phyloP scores from a whole-genome alignment of 208 protist species.

The Wallacemonas collosoma region DNA sequence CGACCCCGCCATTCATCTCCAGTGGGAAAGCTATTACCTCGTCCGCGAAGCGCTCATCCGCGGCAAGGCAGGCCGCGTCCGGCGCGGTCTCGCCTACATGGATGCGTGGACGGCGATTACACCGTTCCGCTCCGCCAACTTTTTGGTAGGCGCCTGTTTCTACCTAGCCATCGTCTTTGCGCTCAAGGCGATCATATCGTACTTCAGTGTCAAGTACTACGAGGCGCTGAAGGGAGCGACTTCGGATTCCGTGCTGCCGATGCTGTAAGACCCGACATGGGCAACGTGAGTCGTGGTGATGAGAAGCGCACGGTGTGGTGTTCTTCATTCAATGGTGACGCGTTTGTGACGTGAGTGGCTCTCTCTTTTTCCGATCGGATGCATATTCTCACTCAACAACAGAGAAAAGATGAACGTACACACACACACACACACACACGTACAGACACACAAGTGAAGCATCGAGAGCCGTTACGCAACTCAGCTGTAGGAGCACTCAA shows the following conservation, averaged over 20 bases:
- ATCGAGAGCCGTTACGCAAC: too few species aligned
- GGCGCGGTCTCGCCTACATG: constrained; percentile 66
- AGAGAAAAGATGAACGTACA: too few species aligned
- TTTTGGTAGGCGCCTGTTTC: constrained; percentile 45
- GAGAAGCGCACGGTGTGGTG: not conserved
- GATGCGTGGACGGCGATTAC: constrained; percentile 85
- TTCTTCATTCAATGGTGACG: not conserved
- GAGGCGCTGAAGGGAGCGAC: constrained; percentile 20
- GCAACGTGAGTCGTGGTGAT: too few species aligned
- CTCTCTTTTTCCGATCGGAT: too few species aligned
- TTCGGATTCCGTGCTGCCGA: constrained; percentile 14
- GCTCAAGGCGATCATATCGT: constrained; percentile 51
- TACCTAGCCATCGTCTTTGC: constrained; percentile 59
- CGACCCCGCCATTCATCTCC: constrained; percentile 61
- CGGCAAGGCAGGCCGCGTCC: constrained; percentile 63
- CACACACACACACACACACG: too few species aligned
- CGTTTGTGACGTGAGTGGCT: too few species aligned
- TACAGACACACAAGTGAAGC: too few species aligned
- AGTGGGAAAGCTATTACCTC: constrained; percentile 85
- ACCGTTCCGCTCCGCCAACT: constrained; percentile 56
- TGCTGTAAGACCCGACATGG: not conserved
- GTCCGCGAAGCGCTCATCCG: constrained; percentile 65
- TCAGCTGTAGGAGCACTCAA: too few species aligned
- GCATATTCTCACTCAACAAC: too few species aligned
- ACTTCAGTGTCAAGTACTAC: constrained; percentile 45